Percentiles rank a stretch among this genome's conserved stretches.
Evolutionary conservation across 73 alveolate species (phyloP).

Genomic region (Paramecium biaurelia): DNA sequence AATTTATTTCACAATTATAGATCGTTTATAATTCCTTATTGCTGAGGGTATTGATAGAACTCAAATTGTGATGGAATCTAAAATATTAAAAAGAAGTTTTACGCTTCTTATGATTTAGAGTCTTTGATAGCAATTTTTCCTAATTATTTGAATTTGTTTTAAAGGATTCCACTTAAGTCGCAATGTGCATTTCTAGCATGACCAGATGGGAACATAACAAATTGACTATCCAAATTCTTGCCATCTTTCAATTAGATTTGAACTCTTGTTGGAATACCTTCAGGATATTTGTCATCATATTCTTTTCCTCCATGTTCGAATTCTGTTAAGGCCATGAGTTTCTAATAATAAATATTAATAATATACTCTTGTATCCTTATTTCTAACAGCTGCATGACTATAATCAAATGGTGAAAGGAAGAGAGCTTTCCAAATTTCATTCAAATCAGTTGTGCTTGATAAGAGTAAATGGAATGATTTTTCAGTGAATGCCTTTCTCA

Average conservation of each 20-base stretch:
- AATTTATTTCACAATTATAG: not conserved
- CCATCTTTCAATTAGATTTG: conserved; percentile 65
- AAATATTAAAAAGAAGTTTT: not conserved
- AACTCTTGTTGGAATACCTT: conserved; percentile 86
- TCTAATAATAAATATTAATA: not conserved
- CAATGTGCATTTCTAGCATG: conserved; percentile 76
- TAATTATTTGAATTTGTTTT: conserved; percentile 70
- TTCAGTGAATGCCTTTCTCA: conserved; percentile 78
- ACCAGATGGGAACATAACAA: conserved; percentile 90
- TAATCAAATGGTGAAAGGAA: conserved; percentile 86
- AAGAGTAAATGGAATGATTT: conserved; percentile 33
- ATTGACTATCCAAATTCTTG: conserved; percentile 67
- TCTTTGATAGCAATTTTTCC: conserved; percentile 72
- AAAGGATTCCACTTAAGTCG: conserved; percentile 69
- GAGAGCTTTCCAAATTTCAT: conserved; percentile 78
- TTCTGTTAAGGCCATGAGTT: conserved; percentile 63
- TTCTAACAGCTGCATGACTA: conserved; percentile 64
- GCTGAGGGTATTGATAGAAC: not conserved
- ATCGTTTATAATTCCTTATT: not conserved
- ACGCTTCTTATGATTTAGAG: conserved; percentile 32
- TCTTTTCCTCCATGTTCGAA: conserved; percentile 86
- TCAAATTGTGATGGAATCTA: not conserved
- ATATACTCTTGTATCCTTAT: conserved; percentile 66
- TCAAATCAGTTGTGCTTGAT: conserved; percentile 47
- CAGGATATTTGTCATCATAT: conserved; percentile 82